phyloP scores from a whole-genome alignment of 371 early-diverging fungal species.

The Parasitella parasitica region DNA sequence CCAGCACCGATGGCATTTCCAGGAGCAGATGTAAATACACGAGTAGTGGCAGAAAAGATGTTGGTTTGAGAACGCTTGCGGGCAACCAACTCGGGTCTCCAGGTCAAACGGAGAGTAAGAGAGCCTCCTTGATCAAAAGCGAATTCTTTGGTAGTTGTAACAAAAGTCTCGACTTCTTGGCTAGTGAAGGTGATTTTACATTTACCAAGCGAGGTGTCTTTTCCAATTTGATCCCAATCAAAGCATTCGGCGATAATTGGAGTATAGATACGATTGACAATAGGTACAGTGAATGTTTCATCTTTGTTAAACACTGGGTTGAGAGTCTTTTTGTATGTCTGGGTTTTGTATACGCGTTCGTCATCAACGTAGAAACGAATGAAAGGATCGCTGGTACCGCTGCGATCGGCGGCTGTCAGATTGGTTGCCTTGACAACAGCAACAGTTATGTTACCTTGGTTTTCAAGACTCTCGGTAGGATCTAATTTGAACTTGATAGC shows the following conservation, averaged over 20 bases:
- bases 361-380: slow-evolving; percentile 72
- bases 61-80: slow-evolving; percentile 41
- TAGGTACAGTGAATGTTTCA: slow-evolving; percentile 69
- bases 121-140: slow-evolving; percentile 22
- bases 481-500: slow-evolving; percentile 47
- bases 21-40: slow-evolving; percentile 42
- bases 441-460: slow-evolving; percentile 53
- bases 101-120: slow-evolving; percentile 36
- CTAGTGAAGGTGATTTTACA: slow-evolving; percentile 32
- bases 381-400: slow-evolving; percentile 83
- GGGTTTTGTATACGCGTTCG: slow-evolving; percentile 77
- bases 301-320: slow-evolving; percentile 78
- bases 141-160: slow-evolving; percentile 34
- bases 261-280: slow-evolving; percentile 53
- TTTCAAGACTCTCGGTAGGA: slow-evolving; percentile 48
- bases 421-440: slow-evolving; percentile 42
- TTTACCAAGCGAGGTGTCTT: slow-evolving; percentile 57
- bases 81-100: slow-evolving; percentile 49
- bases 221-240: slow-evolving; percentile 83
- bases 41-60: slow-evolving; percentile 44
- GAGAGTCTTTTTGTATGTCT: slow-evolving; percentile 75
- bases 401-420: slow-evolving; percentile 51
- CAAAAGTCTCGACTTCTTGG: slow-evolving; percentile 39
- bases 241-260: slow-evolving; percentile 64
- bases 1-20: slow-evolving; percentile 41